phyloP scores from a whole-genome alignment of 805 yeast genomes.

The Saccharomycopsis oosterbeekiorum region DNA sequence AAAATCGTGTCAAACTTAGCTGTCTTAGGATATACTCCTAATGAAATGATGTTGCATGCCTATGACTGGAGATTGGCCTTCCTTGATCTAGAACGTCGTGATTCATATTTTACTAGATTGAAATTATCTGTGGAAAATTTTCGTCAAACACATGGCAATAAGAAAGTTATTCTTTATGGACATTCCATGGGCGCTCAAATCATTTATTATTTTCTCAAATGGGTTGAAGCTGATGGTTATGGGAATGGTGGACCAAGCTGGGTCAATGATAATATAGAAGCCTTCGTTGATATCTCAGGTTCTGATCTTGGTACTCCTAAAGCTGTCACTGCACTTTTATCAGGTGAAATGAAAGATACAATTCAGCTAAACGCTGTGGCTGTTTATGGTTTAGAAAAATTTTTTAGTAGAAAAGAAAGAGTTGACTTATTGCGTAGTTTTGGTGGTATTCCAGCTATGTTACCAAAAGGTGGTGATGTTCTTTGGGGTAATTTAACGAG shows the following conservation, averaged over 20 bases:
- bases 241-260: conserved; percentile 90
- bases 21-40: conserved; percentile 88
- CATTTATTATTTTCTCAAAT: conserved; percentile 78
- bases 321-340: conserved; percentile 80
- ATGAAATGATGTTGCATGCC: conserved; percentile 81
- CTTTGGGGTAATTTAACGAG: conserved; percentile 71
- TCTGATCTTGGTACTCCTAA: conserved; percentile 92
- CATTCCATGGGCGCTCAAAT: conserved; percentile 98
- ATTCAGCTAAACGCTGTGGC: conserved; percentile 90
- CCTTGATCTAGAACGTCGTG: conserved; percentile 78
- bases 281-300: conserved; percentile 83
- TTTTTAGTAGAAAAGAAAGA: conserved; percentile 83
- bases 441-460: conserved; percentile 94
- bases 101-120: conserved; percentile 71
- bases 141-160: conserved; percentile 35
- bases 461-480: conserved; percentile 88
- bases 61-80: conserved; percentile 96
- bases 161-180: conserved; percentile 68
- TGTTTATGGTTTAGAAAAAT: conserved; percentile 87
- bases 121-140: conserved; percentile 60
- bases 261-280: conserved; percentile 78
- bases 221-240: conserved; percentile 92
- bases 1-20: conserved; percentile 90
- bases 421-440: conserved; percentile 75
- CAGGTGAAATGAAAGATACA: conserved; percentile 98